A percentile compares a stretch with the other conserved stretches of the same genome.
These are phyloP conservation scores for Fagopyrum homotropicum DNA, from an alignment of 148 eudicot species.

Conservation along the genomic window DNA sequence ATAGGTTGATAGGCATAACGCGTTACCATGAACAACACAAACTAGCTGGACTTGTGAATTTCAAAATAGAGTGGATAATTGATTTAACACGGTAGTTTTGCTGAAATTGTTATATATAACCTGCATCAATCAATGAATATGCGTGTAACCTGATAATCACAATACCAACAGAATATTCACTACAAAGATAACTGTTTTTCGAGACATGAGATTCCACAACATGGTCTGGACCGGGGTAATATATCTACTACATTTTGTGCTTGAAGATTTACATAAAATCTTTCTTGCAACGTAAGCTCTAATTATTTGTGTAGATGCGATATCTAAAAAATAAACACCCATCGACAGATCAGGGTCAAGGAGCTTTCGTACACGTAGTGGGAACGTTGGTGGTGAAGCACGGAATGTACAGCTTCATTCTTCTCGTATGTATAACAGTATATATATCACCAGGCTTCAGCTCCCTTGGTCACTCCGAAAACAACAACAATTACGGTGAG, in stretches of 20 bases:
- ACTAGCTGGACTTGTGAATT: too few species aligned
- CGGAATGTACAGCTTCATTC: slow-evolving; percentile 7
- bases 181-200: background rate
- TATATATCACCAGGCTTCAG: slow-evolving; percentile 47
- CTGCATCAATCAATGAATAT: background rate
- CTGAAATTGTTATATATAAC: too few species aligned
- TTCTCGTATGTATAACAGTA: background rate
- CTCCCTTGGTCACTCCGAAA: slow-evolving; percentile 52
- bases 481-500: slow-evolving; percentile 55
- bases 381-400: background rate
- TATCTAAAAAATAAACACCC: background rate
- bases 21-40: too few species aligned
- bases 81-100: too few species aligned
- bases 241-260: background rate
- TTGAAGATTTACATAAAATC: background rate
- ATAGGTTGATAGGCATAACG: too few species aligned
- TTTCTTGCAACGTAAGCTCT: background rate
- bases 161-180: background rate
- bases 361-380: background rate
- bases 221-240: background rate
- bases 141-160: background rate
- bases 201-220: background rate
- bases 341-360: background rate
- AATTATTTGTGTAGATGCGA: background rate
- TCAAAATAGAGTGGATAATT: too few species aligned